A percentile compares a stretch with the other conserved stretches of the same genome.
phyloP scores from a whole-genome alignment of 768 basidiomycete genomes.

The Suillus ampliporus region DNA sequence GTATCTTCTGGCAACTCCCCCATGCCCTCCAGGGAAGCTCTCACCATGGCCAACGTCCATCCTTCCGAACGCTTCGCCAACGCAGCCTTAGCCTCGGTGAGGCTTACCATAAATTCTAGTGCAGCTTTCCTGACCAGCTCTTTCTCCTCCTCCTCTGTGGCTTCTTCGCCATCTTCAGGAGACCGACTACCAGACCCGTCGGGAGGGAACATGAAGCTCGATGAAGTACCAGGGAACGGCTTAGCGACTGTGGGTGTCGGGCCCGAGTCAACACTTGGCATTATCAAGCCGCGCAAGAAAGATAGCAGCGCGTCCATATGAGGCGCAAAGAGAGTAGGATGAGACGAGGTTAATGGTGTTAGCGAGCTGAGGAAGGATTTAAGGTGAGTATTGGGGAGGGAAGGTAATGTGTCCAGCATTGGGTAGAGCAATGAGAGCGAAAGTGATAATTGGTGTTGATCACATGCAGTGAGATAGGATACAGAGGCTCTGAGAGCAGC shows the following conservation, averaged over 20 bases:
- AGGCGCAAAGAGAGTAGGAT: conserved; percentile 74
- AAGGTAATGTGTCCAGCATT: conserved; percentile 76
- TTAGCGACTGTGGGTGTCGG: conserved; percentile 59
- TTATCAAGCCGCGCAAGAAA: conserved; percentile 74
- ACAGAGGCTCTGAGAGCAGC: conserved; percentile 75
- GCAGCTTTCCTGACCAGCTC: conserved; percentile 74
- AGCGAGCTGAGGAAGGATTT: conserved; percentile 71
- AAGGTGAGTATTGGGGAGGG: conserved; percentile 57
- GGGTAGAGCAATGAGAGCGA: conserved; percentile 65
- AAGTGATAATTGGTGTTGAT: conserved; percentile 64
- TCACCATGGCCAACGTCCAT: conserved; percentile 73
- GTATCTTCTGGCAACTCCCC: conserved; percentile 72
- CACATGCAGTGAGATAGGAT: conserved; percentile 69
- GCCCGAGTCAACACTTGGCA: conserved; percentile 61
- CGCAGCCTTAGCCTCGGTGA: conserved; percentile 74
- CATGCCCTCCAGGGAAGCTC: conserved; percentile 84
- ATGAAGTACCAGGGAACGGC: conserved; percentile 42
- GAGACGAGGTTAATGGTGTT: conserved; percentile 70
- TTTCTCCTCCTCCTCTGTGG: conserved; percentile 64
- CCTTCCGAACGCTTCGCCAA: conserved; percentile 73
- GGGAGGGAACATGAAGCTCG: conserved; percentile 49
- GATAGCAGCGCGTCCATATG: conserved; percentile 71
- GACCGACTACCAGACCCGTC: conserved; percentile 33
- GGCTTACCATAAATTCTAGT: conserved; percentile 81
- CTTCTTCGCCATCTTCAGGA: conserved; percentile 41